Conservation (phyloP, 306 rosid genomes). For the Vigna hirtella region DNA sequence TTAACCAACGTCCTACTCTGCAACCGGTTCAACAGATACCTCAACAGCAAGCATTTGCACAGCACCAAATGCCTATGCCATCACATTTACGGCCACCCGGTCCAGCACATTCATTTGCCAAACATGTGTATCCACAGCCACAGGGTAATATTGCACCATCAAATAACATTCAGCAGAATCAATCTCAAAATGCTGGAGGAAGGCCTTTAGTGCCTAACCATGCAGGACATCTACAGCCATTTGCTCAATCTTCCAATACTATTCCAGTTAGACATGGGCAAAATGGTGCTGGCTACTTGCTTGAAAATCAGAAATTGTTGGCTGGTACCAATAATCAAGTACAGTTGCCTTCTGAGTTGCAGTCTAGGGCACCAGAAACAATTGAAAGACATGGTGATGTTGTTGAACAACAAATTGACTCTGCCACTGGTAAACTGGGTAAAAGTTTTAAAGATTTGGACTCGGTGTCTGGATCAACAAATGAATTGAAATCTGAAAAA, state of each 20-base stretch:
- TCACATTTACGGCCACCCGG: conserved; percentile 69
- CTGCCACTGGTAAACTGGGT: conserved; percentile 51
- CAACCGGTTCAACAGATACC: conserved; percentile 67
- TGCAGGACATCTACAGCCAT: conserved; percentile 60
- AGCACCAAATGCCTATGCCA: conserved; percentile 60
- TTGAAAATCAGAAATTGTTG: conserved; percentile 57
- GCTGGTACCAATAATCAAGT: conserved; percentile 57
- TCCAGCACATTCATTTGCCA: conserved; percentile 61
- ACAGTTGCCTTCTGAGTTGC: conserved; percentile 51
- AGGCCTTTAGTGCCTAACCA: conserved; percentile 64
- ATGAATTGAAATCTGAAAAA: conserved; percentile 55
- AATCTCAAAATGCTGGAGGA: conserved; percentile 67
- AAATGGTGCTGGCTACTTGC: conserved; percentile 54
- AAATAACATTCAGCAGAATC: conserved; percentile 57
- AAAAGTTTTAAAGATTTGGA: conserved; percentile 49
- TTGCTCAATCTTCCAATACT: conserved; percentile 58
- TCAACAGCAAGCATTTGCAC: conserved; percentile 67
- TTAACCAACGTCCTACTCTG: conserved; percentile 63
- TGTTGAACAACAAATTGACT: conserved; percentile 48
- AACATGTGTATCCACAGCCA: conserved; percentile 60
- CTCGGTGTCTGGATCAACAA: conserved; percentile 40
- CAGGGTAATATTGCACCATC: conserved; percentile 56
- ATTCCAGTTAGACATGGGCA: conserved; percentile 62
- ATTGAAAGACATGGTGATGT: conserved; percentile 51
- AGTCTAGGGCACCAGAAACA: conserved; percentile 45